A percentile compares a stretch with the other conserved stretches of the same genome.
Conservation (phyloP, 2,329 filamentous ascomycete genomes). For the Fusarium siculi region DNA sequence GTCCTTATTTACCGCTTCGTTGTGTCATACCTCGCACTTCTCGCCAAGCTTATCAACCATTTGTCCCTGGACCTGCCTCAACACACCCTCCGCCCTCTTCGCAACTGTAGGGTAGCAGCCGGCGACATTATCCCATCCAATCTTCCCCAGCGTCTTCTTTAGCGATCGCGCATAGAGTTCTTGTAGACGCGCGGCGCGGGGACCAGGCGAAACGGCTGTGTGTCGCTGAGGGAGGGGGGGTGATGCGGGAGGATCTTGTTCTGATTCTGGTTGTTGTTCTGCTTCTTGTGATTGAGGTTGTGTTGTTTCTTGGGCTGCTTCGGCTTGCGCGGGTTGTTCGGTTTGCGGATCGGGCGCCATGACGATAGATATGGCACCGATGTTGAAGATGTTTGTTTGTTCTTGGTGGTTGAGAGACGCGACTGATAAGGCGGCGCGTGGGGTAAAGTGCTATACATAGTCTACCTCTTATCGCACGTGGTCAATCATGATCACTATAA, state of each 20-base stretch:
- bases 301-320: neutral
- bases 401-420: slow-evolving; percentile 33
- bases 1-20: neutral
- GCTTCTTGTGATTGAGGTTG: slow-evolving; percentile 10
- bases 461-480: slow-evolving; percentile 33
- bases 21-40: slow-evolving; percentile 59
- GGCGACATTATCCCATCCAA: slow-evolving; percentile 67
- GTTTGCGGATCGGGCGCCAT: slow-evolving; percentile 39
- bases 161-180: slow-evolving; percentile 65
- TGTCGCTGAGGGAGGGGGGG: slow-evolving; percentile 55
- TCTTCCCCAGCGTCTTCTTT: slow-evolving; percentile 63
- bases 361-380: neutral
- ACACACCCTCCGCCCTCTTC: slow-evolving; percentile 58
- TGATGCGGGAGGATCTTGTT: slow-evolving; percentile 43
- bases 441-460: slow-evolving; percentile 10
- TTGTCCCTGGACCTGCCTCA: slow-evolving; percentile 66
- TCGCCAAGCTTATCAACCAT: slow-evolving; percentile 66
- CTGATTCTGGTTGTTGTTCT: slow-evolving; percentile 10
- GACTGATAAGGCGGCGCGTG: slow-evolving; percentile 37
- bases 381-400: slow-evolving; percentile 8
- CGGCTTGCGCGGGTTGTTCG: neutral
- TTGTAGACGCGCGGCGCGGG: slow-evolving; percentile 65
- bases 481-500: neutral
- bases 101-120: slow-evolving; percentile 72
- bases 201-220: slow-evolving; percentile 61